These are phyloP conservation scores for Echria macrotheca DNA, from an alignment of 495 filamentous ascomycete genomes.

Conservation along the genomic window DNA sequence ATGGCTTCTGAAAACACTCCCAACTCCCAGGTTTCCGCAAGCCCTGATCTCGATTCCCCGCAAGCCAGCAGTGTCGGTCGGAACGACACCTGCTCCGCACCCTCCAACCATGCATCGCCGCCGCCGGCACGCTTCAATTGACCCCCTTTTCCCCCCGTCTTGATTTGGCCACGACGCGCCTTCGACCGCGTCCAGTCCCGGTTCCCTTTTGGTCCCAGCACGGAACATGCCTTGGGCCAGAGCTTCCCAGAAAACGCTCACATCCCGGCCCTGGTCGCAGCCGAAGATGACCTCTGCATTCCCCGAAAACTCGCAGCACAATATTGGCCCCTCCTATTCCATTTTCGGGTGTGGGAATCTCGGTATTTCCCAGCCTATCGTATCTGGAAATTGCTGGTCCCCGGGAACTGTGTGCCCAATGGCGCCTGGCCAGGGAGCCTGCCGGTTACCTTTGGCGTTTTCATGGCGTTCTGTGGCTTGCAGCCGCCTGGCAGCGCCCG, in stretches of 20 bases:
- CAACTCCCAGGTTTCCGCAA: no score
- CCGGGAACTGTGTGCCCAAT: conserved; percentile 1
- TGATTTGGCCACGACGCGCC: no score
- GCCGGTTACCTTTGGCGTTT: not conserved
- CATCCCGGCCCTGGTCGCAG: conserved; percentile 11
- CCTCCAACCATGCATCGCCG: no score
- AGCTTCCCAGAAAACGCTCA: conserved; percentile 5
- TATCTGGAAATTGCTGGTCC: conserved; percentile 17
- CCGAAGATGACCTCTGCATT: conserved; percentile 10
- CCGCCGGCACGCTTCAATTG: no score
- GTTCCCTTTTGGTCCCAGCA: conserved; percentile 1
- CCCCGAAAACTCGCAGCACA: conserved; percentile 29
- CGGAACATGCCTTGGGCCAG: conserved; percentile 9
- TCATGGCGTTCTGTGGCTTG: conserved; percentile 9
- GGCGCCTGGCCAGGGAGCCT: not conserved
- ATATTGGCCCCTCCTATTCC: conserved; percentile 25
- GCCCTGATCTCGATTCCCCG: no score
- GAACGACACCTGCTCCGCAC: no score
- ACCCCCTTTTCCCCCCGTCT: no score
- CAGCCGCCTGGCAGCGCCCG: conserved; percentile 5
- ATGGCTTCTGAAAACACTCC: no score
- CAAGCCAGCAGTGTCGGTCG: no score
- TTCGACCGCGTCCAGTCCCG: no score
- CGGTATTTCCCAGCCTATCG: conserved; percentile 26
- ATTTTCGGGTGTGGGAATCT: conserved; percentile 20